Evolutionary conservation across 257 asterid genomes (phyloP).

Genomic region (Solanum ahanhuiri): DNA sequence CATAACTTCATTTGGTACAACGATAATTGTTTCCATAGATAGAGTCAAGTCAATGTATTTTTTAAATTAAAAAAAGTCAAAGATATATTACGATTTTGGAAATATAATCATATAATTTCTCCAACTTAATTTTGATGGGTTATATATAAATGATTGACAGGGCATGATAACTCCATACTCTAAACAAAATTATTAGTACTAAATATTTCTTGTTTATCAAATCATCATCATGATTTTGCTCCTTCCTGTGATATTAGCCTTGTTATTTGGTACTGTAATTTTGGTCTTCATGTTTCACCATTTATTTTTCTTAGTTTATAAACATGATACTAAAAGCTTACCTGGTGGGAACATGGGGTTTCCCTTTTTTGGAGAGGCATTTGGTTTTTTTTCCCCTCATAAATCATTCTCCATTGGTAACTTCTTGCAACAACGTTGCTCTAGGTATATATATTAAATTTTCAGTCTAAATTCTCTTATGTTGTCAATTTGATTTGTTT

Average conservation of each 20-base stretch:
- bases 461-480: background rate
- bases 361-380: conserved; percentile 67
- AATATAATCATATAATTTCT: background rate
- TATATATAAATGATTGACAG: background rate
- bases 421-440: conserved; percentile 46
- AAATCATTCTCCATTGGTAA: conserved; percentile 39
- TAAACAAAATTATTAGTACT: background rate
- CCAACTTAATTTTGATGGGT: background rate
- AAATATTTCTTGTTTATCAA: background rate
- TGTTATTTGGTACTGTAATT: conserved; percentile 1
- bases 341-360: conserved; percentile 54
- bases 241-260: background rate
- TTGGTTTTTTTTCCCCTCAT: conserved; percentile 54
- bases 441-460: background rate
- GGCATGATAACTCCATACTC: background rate
- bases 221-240: background rate
- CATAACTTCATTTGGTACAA: accelerated
- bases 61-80: background rate
- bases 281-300: background rate
- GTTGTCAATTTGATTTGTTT: background rate
- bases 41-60: background rate
- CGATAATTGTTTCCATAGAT: background rate
- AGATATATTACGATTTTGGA: background rate
- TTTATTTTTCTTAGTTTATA: background rate
- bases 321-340: background rate